Evolutionary conservation across 1,284 basidiomycete genomes (phyloP), one percentile per base, ranked within the genome.

Genomic region (Xanthoconium separans): DNA sequence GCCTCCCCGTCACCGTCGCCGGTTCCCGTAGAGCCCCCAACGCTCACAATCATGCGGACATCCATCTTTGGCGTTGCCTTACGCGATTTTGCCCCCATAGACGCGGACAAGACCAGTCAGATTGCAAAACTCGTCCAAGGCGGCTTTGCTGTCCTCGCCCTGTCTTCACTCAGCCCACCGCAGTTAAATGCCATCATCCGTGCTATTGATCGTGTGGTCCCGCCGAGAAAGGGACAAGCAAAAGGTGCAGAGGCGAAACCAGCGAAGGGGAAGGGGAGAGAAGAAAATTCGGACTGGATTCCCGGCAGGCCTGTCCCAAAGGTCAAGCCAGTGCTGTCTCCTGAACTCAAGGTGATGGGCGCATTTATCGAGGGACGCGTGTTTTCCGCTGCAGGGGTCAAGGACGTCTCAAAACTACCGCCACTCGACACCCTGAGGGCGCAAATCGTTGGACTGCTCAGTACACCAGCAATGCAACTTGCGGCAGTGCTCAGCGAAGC

Each of bases 381-480:
- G 52, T 82, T 90, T 68, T 73, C 82, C 49, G 74, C 81, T 18
- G 70, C 76, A 9, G 78, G 76, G 12, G 74, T 91, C 56, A 73
- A 76, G 68, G 78, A 82, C 30, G 81, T 91, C 3, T 79, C 87
- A 31, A 80, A 80, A 60, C 67, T 92, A 53, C 89, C 89, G 29
- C 80, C 83, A 40, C 69, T 93, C 62, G 85, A 86, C 36, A 86
- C 83, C 8, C 70, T 92, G 60, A 73, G 85, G 49, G 83, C 85
- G 18, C 90, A 93, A 69, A 78, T 93, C 54, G 81, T 91, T 22
- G 90, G 89, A 15, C 59, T 93, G 69, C 67, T 93, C 57, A 86
- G 83, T 55, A 77, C 84, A 18, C 89, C 89, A 49, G 84, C 83
- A 18, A 75, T 78, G 50, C 88, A 91, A 70, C 71, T 92, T 30